These are phyloP conservation scores for Tetracentron sinense DNA, from an alignment of 164 flowering plant species.

Conservation along the genomic window DNA sequence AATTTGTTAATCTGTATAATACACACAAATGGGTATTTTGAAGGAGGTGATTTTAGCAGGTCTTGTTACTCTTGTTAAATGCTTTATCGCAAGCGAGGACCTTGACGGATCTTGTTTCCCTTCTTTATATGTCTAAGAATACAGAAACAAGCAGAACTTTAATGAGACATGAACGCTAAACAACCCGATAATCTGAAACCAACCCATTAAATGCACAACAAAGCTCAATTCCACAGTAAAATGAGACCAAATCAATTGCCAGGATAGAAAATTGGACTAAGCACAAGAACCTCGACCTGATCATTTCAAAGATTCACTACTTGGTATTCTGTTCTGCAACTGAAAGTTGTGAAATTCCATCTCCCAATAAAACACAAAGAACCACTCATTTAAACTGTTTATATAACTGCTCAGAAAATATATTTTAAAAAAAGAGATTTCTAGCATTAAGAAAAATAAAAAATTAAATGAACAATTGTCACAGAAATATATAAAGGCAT, in stretches of 20 bases:
- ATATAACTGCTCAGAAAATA: too few species aligned
- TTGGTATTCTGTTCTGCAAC: neutral
- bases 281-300: neutral
- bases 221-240: neutral
- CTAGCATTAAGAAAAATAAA: too few species aligned
- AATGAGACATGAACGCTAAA: too few species aligned
- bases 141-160: too few species aligned
- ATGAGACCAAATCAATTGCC: neutral
- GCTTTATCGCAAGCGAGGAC: too few species aligned
- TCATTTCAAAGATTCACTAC: neutral
- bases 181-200: neutral
- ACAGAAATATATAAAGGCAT: too few species aligned
- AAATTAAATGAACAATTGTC: too few species aligned
- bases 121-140: too few species aligned
- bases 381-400: too few species aligned
- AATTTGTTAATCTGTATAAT: neutral
- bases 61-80: too few species aligned
- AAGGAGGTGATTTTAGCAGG: neutral
- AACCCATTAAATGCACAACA: neutral
- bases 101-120: too few species aligned
- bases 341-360: neutral
- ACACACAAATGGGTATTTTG: neutral
- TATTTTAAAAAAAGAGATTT: too few species aligned
- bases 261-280: neutral
- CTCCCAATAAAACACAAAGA: neutral